Evolutionary conservation across 2,329 filamentous ascomycete species (phyloP).

Genomic region (Chaetomium strumarium): DNA sequence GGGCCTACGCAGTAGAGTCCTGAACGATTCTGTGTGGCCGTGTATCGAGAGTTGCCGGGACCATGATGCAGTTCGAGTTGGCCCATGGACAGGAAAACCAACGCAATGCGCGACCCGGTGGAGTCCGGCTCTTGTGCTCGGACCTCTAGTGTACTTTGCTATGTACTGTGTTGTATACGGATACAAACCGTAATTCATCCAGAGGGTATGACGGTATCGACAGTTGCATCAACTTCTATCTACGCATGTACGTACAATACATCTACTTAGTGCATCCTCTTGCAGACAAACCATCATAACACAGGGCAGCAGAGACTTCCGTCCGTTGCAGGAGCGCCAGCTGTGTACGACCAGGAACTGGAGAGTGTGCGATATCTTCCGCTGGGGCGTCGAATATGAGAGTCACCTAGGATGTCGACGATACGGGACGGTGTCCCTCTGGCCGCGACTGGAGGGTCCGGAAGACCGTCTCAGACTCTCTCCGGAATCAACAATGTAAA

Average conservation of each 20-base stretch:
- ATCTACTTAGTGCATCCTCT: not conserved
- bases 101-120: slow-evolving; percentile 1
- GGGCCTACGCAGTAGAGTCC: not conserved
- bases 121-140: not conserved
- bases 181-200: too few species aligned
- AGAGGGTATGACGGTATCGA: not conserved
- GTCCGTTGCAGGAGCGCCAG: not conserved
- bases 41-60: not conserved
- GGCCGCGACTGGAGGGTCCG: too few species aligned
- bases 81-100: not conserved
- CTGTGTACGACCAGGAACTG: not conserved
- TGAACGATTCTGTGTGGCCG: not conserved
- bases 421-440: too few species aligned
- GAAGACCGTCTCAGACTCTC: too few species aligned
- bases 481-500: not conserved
- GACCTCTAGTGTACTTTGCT: too few species aligned
- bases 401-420: not conserved
- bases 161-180: too few species aligned
- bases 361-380: not conserved
- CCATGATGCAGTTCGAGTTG: not conserved
- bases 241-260: too few species aligned
- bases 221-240: not conserved
- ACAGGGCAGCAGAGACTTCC: not conserved
- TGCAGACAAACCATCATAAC: not conserved
- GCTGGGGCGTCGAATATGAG: too few species aligned